These are phyloP conservation scores for Huntiella bhutanensis DNA, from an alignment of 2,329 filamentous ascomycete species.

Conservation along the genomic window DNA sequence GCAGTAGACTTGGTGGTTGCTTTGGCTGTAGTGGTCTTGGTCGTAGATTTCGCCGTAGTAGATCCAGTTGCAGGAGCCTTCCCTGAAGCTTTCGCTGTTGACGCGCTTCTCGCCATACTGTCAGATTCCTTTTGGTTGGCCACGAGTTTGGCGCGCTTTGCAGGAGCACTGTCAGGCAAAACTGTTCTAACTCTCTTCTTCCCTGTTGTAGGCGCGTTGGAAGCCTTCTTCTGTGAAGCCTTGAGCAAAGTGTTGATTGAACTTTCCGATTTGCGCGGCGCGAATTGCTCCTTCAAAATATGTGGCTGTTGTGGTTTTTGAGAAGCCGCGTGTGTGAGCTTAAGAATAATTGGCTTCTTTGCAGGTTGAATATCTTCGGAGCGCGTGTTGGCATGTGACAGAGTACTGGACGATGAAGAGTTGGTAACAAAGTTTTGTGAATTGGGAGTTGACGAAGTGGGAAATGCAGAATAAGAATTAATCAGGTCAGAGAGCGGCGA, in stretches of 20 bases:
- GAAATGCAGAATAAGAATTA: slow-evolving; percentile 30
- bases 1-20: background rate
- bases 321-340: background rate
- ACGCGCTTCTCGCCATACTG: slow-evolving; percentile 13
- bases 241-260: slow-evolving; percentile 6
- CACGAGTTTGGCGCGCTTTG: slow-evolving; percentile 7
- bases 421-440: background rate
- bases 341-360: background rate
- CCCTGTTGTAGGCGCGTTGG: background rate
- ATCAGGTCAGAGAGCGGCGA: slow-evolving; percentile 37
- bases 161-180: slow-evolving; percentile 3
- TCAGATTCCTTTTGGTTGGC: background rate
- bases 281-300: background rate
- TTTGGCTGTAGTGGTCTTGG: background rate
- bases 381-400: background rate
- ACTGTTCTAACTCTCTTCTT: slow-evolving; percentile 7
- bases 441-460: slow-evolving; percentile 14
- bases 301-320: background rate
- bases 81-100: slow-evolving; percentile 45
- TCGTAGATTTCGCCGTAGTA: background rate
- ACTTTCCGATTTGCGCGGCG: slow-evolving; percentile 4
- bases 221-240: background rate
- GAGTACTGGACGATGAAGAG: background rate
- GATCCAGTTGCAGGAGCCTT: slow-evolving; percentile 37
- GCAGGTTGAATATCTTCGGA: background rate